Base-by-base conservation (phyloP, 164 flowering plant genomes). In the Vitis cinerea region DNA sequence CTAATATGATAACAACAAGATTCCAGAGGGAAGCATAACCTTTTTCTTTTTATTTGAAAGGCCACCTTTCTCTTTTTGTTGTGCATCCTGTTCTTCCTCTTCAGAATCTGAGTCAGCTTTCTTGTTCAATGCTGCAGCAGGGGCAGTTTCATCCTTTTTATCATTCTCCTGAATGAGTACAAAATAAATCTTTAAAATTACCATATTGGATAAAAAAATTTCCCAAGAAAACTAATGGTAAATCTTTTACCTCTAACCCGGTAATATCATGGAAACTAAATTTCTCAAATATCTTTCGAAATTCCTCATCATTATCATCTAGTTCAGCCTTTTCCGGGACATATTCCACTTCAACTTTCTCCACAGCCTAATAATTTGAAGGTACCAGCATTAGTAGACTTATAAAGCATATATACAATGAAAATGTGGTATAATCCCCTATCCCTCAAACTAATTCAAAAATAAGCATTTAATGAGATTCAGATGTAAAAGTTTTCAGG, bases 31-130 rank as follows among this genome's bases (percentile, higher is more conserved):
- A 37, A 37, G 13, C 29, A 47, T 58, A 60, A 92, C 99, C 97
- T 96, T 96, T 78, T 93, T 96, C 86, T 88, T 91, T 78, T 96
- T 96, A 61, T 93, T 92, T 37, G 98, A 93, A 1, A 88, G 4
- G 7, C 44, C 13, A 10, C 98, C 97, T 68, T 84, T 92, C 77
- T 96, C 99, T 67, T 93, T 96, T 69, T 78, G 90, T 44, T 77
- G 82, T 47, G 72, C 65, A 75, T 93, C 97, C 61, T 84, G 90
- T 59, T 92, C 98, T 72, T 93, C 99, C 67, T 93, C 96, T 6
- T 93, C 98, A 2, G 91, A 84, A 71, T 93, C 99, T 6, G 97
- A 90, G 74, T 88, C 88, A 23, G 19, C 75, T 64, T 88, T 90
- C 81, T 85, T 91, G 15, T 79, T 85, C 15, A 77, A 44, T 2